Conservation (phyloP, 768 basidiomycete genomes). For the Tricholoma bakamatsutake region DNA sequence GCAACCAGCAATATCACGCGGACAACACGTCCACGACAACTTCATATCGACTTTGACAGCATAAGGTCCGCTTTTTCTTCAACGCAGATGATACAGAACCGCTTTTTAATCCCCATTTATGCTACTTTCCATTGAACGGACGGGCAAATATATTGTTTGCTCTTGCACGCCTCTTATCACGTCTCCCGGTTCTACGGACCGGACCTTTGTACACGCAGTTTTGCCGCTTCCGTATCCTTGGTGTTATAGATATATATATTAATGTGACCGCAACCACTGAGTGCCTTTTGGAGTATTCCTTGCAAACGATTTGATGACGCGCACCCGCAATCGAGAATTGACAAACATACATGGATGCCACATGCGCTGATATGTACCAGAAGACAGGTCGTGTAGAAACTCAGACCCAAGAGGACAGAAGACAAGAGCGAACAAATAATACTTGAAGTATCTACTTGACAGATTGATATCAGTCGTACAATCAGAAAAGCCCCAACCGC, state of each 20-base stretch:
- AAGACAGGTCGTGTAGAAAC: neutral
- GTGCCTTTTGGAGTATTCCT: neutral
- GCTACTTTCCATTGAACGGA: slow-evolving; percentile 2
- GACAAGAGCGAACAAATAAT: neutral
- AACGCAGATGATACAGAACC: neutral
- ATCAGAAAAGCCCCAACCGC: neutral
- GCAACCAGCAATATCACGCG: neutral
- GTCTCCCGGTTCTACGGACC: neutral
- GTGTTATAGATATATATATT: neutral
- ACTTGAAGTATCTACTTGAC: neutral
- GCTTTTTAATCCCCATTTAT: slow-evolving; percentile 11
- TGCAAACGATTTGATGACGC: too few species aligned
- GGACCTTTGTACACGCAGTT: neutral
- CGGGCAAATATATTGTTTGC: neutral
- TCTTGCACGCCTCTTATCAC: neutral
- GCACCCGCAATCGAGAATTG: too few species aligned
- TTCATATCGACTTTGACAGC: neutral
- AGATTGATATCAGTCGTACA: neutral
- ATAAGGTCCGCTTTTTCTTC: neutral
- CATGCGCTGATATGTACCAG: too few species aligned
- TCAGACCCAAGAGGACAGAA: neutral
- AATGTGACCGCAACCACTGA: neutral
- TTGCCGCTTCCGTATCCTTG: neutral
- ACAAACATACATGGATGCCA: too few species aligned
- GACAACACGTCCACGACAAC: neutral